Conservation (phyloP, 345 rosid species). For the Eucalyptus tenuipes region DNA sequence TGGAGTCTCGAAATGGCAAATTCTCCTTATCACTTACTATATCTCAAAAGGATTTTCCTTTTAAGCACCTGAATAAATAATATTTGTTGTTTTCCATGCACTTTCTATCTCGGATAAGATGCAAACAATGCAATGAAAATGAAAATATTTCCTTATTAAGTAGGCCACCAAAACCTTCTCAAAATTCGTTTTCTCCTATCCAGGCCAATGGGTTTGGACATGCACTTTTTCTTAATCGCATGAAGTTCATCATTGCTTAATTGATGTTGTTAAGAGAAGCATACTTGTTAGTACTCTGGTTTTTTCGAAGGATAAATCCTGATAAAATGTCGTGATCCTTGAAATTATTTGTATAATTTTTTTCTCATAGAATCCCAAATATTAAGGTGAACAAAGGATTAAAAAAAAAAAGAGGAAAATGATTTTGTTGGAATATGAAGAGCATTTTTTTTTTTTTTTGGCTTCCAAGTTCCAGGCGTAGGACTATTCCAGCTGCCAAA, state of each 20-base stretch:
- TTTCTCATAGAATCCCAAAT: not conserved
- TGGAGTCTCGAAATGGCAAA: not conserved
- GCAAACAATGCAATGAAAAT: not conserved
- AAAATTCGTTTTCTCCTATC: not conserved
- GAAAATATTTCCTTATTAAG: not conserved
- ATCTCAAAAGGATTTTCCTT: not conserved
- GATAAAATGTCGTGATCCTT: not conserved
- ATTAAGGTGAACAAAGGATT: not conserved
- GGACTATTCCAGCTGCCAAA: not conserved
- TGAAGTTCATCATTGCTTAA: not conserved
- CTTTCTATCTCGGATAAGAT: not conserved
- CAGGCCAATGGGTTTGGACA: not conserved
- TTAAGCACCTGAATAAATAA: not conserved
- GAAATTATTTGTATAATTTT: not conserved
- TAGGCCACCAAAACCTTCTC: not conserved
- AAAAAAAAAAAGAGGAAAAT: not conserved
- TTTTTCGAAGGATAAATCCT: not conserved
- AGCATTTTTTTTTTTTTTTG: not conserved
- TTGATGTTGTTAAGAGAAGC: not conserved
- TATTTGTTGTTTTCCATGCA: not conserved
- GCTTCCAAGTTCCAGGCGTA: not conserved
- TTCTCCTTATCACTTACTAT: not conserved
- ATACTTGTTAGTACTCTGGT: not conserved
- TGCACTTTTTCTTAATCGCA: not conserved
- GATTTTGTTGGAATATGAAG: not conserved